Evolutionary conservation across 169 alveolate species (phyloP), one percentile per base, ranked within the genome.

Genomic region (Plasmodium vivax): DNA sequence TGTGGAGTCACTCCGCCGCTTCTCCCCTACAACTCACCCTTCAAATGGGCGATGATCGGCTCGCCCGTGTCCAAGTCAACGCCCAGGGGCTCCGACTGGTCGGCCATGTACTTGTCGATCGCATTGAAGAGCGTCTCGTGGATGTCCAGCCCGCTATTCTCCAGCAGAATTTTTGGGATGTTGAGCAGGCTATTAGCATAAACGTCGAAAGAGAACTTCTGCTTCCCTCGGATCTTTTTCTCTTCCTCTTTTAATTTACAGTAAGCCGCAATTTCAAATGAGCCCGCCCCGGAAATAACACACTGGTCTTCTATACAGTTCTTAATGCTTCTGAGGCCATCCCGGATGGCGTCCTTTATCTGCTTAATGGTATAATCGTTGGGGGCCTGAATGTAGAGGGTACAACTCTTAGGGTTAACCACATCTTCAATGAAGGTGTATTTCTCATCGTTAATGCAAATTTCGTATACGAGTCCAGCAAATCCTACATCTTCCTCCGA

Each of bases 231-330:
- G 82, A 97, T 98, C 30, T 95, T 95, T 95, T 98, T 96, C 96
- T 95, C 96, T 77, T 36, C 96, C 3, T 87, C 82, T 97, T 93
- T 97, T 45, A 99, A 97, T 51, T 96, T 94, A 91, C 97, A 97
- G 92, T 97, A 97, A 36, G 99, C 98, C 41, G 98, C 97, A 72
- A 99, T 93, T 96, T 99, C 99, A 93, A 98, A 98, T 0, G 99
- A 99, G 10, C 99, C 99, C 0, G 99, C 99, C 34, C 99, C 99
- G 0, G 99, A 99, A 41, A 99, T 93, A 30, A 99, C 99, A 54
- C 97, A 94, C 36, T 97, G 96, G 91, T 99, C 99, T 74, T 98
- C 99, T 82, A 98, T 96, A 71, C 98, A 99, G 96, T 99, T 99
- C 88, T 98, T 98, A 71, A 99, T 99, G 41, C 99, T 99, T 93